A percentile compares a stretch with the other conserved stretches of the same genome.
Evolutionary conservation across 2,329 filamentous ascomycete species (phyloP).

Genomic region (Didymella pinodella): DNA sequence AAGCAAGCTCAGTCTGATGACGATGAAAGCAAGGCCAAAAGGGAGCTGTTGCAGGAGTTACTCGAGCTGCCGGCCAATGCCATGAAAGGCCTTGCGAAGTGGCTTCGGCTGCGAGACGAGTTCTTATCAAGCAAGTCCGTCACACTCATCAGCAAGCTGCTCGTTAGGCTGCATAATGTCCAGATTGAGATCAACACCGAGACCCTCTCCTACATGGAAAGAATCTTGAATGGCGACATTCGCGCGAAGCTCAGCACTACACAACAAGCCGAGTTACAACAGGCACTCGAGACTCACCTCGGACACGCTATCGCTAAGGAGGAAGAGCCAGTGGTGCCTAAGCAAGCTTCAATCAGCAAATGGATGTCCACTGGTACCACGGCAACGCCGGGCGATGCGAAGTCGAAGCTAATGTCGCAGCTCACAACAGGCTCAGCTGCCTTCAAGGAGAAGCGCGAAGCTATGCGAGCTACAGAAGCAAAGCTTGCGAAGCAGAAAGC

Average conservation of each 20-base stretch:
- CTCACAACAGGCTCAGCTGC: conserved; percentile 39
- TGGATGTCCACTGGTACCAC: conserved; percentile 49
- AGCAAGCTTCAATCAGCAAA: conserved; percentile 52
- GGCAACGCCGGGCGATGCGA: conserved; percentile 30
- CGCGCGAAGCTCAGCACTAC: conserved; percentile 81
- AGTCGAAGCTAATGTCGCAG: conserved; percentile 41
- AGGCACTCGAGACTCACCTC: conserved; percentile 64
- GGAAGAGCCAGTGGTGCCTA: conserved; percentile 46
- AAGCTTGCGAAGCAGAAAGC: conserved; percentile 39
- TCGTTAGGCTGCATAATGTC: conserved; percentile 80
- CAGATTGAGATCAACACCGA: conserved; percentile 72
- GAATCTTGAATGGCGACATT: conserved; percentile 69
- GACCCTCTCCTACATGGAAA: conserved; percentile 68
- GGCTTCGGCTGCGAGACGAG: conserved; percentile 87
- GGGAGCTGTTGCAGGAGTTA: conserved; percentile 59
- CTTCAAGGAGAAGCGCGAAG: conserved; percentile 41
- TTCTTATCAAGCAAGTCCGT: conserved; percentile 86
- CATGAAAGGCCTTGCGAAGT: conserved; percentile 76
- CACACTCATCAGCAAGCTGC: conserved; percentile 81
- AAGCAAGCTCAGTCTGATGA: conserved; percentile 46
- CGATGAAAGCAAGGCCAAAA: conserved; percentile 47
- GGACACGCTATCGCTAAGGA: conserved; percentile 49
- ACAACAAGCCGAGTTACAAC: conserved; percentile 82
- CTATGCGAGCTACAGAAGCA: conserved; percentile 32
- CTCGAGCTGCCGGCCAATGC: conserved; percentile 71